Evolutionary conservation across 75 land plant species (phyloP), one percentile per base, ranked within the genome.

Genomic region (Pseudotsuga menziesii): DNA sequence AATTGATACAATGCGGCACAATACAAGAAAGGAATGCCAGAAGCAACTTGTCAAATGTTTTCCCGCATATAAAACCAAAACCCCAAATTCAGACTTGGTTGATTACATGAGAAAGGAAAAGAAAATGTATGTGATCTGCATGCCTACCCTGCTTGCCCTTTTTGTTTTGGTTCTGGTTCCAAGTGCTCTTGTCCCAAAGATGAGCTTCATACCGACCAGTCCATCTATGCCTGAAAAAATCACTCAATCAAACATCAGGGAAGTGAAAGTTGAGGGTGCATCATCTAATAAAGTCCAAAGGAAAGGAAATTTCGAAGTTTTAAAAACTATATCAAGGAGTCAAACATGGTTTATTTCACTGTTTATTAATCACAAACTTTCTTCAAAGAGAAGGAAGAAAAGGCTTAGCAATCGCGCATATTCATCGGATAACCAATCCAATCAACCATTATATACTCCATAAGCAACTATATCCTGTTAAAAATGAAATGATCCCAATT

Each of bases 191-290:
- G 74, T 96, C 99, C 99, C 99, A 96, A 78, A 96, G 94, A 64
- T 96, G 99, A 76, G 99, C 99, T 80, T 96, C 99, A 85, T 96
- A 96, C 9, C 98, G 88, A 29, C 98, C 98, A 29, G 98, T 96
- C 98, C 98, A 96, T 61, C 99, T 77, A 85, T 96, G 99, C 80
- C 99, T 94, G 77, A 59, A 48, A 69, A 8, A 39, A 52, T 23
- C 61, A 29, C n/a, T 17, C 72, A 69, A 36, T 36, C 72, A 48
- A 69, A 69, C 52, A 69, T 22, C 52, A 41, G 9, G 6, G 20
- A 7, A 67, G n/a, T 41, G 41, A 20, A 41, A 69, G 11, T 69
- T 0, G 12, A 67, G 17, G 36, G 6, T 7, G 14, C 2, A 3
- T 44, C 16, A 19, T 36, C 39, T 20, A n/a, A 39, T 8, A 69